Percentiles rank a stretch among this genome's conserved stretches.
These are phyloP conservation scores for Salix arbutifolia DNA, from an alignment of 345 rosid genomes.

Conservation along the genomic window DNA sequence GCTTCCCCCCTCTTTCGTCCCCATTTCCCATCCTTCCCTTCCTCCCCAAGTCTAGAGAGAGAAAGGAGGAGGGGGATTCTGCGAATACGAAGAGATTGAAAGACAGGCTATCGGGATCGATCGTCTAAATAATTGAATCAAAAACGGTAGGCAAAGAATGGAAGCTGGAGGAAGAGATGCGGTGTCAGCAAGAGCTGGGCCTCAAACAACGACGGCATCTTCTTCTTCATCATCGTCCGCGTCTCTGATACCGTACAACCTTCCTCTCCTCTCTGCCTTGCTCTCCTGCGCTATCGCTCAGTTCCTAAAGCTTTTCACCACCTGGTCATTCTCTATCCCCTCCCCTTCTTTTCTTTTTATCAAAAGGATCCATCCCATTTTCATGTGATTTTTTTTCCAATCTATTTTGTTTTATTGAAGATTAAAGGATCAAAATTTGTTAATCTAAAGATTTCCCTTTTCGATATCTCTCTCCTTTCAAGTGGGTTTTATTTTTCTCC, in stretches of 20 bases:
- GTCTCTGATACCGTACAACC: conserved; percentile 49
- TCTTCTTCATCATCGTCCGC: conserved; percentile 33
- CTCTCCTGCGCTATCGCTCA: conserved; percentile 92
- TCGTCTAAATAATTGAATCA: neutral
- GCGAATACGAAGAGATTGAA: no score
- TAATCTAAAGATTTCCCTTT: neutral
- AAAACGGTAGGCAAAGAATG: neutral
- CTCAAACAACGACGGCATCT: conserved; percentile 8
- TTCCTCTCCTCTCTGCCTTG: conserved; percentile 78
- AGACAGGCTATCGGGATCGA: no score
- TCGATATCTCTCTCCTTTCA: no score
- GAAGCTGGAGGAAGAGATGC: conserved; percentile 52
- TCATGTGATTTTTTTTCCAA: no score
- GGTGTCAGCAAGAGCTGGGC: conserved; percentile 2
- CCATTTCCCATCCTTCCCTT: neutral
- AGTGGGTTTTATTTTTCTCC: no score
- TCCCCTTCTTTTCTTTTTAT: neutral
- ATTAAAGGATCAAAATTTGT: neutral
- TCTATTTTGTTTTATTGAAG: no score
- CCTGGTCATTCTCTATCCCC: conserved; percentile 54
- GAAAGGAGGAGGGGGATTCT: no score
- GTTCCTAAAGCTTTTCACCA: conserved; percentile 91
- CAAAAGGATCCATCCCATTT: neutral
- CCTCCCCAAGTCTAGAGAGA: neutral
- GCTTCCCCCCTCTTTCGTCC: neutral